These are phyloP conservation scores for Schrenkiella parvula DNA, from an alignment of 345 rosid species.

Conservation along the genomic window DNA sequence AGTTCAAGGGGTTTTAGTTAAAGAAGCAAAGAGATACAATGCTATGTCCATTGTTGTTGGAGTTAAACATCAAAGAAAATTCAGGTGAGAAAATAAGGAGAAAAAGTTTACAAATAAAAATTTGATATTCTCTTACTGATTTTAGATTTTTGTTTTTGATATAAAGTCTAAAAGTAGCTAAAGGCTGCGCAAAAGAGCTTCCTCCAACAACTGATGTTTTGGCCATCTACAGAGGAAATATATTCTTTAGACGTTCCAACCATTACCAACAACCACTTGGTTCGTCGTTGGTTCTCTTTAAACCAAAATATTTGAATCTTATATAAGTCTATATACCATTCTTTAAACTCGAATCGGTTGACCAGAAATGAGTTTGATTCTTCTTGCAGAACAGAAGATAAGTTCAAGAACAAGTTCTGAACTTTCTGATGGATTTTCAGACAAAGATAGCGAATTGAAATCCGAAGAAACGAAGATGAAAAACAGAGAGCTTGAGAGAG, in stretches of 20 bases:
- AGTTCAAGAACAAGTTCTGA: constrained; percentile 48
- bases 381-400: constrained; percentile 44
- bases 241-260: constrained; percentile 60
- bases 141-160: background rate
- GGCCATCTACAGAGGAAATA: constrained; percentile 66
- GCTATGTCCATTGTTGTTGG: constrained; percentile 69
- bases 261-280: constrained; percentile 51
- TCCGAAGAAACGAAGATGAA: constrained; percentile 30
- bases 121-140: background rate
- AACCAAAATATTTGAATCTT: background rate
- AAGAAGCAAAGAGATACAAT: constrained; percentile 57
- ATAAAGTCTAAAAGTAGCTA: constrained; percentile 44
- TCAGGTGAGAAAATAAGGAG: constrained; percentile 40
- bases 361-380: background rate
- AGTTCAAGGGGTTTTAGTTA: constrained; percentile 48
- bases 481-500: constrained; percentile 22
- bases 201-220: constrained; percentile 62
- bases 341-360: background rate
- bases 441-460: constrained; percentile 37
- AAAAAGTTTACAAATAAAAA: background rate
- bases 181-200: constrained; percentile 64
- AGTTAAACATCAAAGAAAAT: constrained; percentile 40
- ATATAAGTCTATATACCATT: background rate
- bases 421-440: constrained; percentile 18
- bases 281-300: constrained; percentile 35